Evolutionary conservation across 1,284 basidiomycete species (phyloP), one percentile per base, ranked within the genome.

Genomic region (Cryptococcus hybrid): DNA sequence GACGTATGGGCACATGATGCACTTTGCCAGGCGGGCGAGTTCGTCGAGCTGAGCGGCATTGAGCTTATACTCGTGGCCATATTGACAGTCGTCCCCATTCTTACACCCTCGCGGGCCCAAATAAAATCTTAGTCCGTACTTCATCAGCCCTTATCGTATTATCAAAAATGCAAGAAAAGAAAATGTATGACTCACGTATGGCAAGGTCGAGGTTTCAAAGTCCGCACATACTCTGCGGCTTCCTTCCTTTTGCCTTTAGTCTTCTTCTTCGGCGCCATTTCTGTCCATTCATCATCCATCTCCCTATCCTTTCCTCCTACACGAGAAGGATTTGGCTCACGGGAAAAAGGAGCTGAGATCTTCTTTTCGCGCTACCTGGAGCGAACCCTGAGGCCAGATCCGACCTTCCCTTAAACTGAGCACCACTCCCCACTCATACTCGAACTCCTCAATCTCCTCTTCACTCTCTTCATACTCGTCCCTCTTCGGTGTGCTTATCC

Each of bases 1-100:
- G 24, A 68, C 60, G 51, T 65, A 70, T 0, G 73, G 73, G 58
- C 73, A 75, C 24, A 71, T 62, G 24, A 74, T 71, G 55, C 69
- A 67, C 58, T 75, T 74, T 9, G 73, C 69, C 48, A 73, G 59
- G 50, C 64, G 60, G 1, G 64, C 58, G 1, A 75, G 65, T 52
- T 74, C 71, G 30, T 66, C 63, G 1, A 67, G 57, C 56, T 75
- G 71, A 15, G 59, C 56, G 15, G 71, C 64, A 59, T 63, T 67
- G 39, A 75, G 63, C 67, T 62, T 55, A 54, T 71, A 72, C 36
- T 69, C 56, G 60, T 76, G 74, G 12, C 65, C 65, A 57, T 75
- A 75, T 37, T 66, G 64, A 58, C 74, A 76, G 4, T 66, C 66
- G 11, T 67, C 66, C 30, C 30, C 30, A 45, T 67, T 63, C 56